Percentiles rank a stretch among this genome's conserved stretches.
These are phyloP conservation scores for Cystofilobasidium capitatum DNA, from an alignment of 768 basidiomycete genomes.

Conservation along the genomic window DNA sequence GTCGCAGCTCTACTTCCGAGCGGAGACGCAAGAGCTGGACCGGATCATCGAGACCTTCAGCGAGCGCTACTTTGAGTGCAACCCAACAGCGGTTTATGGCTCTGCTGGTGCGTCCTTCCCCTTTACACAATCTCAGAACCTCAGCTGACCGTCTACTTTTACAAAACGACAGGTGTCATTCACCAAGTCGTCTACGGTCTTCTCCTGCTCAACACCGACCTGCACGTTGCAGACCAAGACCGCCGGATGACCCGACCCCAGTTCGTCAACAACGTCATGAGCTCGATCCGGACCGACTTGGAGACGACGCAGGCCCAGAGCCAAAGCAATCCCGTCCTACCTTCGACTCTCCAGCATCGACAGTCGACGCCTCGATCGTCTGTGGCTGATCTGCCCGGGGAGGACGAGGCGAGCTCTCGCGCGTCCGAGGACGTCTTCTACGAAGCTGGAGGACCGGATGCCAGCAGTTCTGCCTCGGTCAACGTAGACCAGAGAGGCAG, in stretches of 20 bases:
- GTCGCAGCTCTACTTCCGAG: conserved; percentile 83
- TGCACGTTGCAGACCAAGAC: conserved; percentile 84
- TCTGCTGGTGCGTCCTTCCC: conserved; percentile 57
- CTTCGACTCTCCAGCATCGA: too few relatives aligned
- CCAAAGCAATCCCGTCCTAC: too few relatives aligned
- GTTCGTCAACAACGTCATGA: conserved; percentile 85
- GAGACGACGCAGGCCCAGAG: background rate
- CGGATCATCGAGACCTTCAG: conserved; percentile 89
- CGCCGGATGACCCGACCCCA: conserved; percentile 83
- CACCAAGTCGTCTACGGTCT: conserved; percentile 90
- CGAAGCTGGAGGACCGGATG: background rate
- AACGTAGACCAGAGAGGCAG: background rate
- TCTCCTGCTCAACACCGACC: conserved; percentile 87
- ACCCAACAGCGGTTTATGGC: conserved; percentile 68
- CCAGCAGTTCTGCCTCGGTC: background rate
- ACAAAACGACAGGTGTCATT: conserved; percentile 57
- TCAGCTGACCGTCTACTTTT: background rate
- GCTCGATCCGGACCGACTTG: conserved; percentile 57
- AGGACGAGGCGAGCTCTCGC: conserved; percentile 49
- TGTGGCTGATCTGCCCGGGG: conserved; percentile 52
- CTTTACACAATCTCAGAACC: background rate
- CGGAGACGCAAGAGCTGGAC: conserved; percentile 95
- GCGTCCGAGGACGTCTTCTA: conserved; percentile 14
- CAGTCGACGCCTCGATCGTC: conserved; percentile 49
- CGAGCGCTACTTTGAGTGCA: conserved; percentile 82